These are phyloP conservation scores for Boletus insuetus DNA, from an alignment of 768 basidiomycete genomes.

Conservation along the genomic window DNA sequence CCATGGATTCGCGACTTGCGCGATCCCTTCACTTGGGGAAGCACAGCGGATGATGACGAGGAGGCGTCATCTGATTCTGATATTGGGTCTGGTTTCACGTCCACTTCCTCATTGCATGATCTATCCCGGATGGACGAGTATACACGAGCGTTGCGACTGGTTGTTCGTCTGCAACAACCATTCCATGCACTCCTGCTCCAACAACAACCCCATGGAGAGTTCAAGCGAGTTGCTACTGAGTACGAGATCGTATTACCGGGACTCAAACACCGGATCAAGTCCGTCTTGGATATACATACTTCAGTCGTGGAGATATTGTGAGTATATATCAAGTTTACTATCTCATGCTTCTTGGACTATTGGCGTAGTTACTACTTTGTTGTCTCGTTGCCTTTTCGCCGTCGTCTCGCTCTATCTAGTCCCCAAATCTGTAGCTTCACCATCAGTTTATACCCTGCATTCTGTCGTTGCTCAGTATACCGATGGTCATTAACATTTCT, in stretches of 20 bases:
- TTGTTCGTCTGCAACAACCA: background rate
- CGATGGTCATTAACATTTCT: too few relatives aligned
- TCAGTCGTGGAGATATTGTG: too few relatives aligned
- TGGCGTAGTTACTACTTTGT: too few relatives aligned
- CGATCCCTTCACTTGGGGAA: background rate
- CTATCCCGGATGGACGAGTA: background rate
- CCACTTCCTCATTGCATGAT: background rate
- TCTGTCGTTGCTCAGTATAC: too few relatives aligned
- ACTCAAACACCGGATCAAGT: background rate
- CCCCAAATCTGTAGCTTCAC: too few relatives aligned
- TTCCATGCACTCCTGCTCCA: background rate
- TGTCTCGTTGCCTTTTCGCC: too few relatives aligned
- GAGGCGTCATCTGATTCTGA: background rate
- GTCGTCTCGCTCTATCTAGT: too few relatives aligned
- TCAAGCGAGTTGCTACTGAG: background rate
- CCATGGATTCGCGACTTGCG: conserved; percentile 9
- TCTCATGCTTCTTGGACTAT: too few relatives aligned
- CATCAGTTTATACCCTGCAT: too few relatives aligned
- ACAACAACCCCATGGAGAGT: background rate
- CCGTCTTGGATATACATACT: background rate
- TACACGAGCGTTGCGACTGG: background rate
- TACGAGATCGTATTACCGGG: background rate
- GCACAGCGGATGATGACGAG: background rate
- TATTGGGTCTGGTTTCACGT: fast-evolving
- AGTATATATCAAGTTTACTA: too few relatives aligned